Base-by-base conservation (phyloP, 2,329 filamentous ascomycete genomes). In the Nigrograna mackinnonii region DNA sequence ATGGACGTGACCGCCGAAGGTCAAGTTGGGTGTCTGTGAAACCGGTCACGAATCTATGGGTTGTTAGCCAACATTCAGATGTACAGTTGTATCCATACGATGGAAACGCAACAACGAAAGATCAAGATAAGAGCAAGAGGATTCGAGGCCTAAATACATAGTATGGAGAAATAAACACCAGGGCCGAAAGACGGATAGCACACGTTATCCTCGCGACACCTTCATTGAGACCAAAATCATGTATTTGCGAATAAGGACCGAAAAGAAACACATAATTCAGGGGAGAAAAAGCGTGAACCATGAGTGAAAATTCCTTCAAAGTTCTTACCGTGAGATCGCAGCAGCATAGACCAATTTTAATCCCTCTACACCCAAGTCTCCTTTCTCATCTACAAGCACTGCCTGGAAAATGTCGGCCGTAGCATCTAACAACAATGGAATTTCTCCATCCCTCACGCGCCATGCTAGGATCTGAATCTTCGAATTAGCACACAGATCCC, bases 371-470 rank as follows among this genome's bases (percentile, higher is more conserved):
- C 74, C 74, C 31, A 77, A 70, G 31, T 60, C 41, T 31, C 64
- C 41, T 30, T 61, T 62, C 47, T 75, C 73, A 69, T 91, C 87
- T 58, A 83, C 80, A 38, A 91, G 70, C 16, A 85, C 71, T 20
- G 86, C 87, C 47, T 86, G 83, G 52, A 82, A 81, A 45, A 94
- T 74, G 49, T 90, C 78, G 3, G 85, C 86, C 31, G 88, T 91
- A 24, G 85, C 87, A 69, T 92, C 88, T 40, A 92, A 80, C 68
- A 90, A 77, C 71, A 92, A 86, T 41, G 89, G 88, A 48, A 90
- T 41, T 28, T 64, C 60, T n/a, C 49, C 42, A 37, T 62, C 60
- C 16, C 64, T 52, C 17, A 50, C 35, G 34, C 60, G 50, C 65
- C 65, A 68, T 32, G 64, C 63, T 35, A 62, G 46, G 14, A 67